Percentiles rank a stretch among this genome's conserved stretches.
These are phyloP conservation scores for Lyophyllum decastes DNA, from an alignment of 768 basidiomycete genomes.

Conservation along the genomic window DNA sequence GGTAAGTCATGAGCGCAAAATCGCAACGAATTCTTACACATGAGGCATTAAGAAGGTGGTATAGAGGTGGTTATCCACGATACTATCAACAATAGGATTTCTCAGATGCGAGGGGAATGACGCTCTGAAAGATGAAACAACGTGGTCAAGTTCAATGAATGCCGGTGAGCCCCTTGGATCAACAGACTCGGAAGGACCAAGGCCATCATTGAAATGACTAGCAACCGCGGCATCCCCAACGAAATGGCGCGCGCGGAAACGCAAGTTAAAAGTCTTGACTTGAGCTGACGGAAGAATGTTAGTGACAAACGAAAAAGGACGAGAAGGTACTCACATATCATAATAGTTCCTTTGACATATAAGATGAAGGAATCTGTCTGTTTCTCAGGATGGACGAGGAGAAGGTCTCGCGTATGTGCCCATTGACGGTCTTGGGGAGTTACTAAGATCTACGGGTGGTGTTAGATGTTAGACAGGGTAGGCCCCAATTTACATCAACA, in stretches of 20 bases:
- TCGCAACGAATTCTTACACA: slow-evolving; percentile 29
- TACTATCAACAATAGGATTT: slow-evolving; percentile 55
- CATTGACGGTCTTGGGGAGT: slow-evolving; percentile 61
- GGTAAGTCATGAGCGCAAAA: slow-evolving; percentile 3
- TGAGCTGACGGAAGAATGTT: slow-evolving; percentile 29
- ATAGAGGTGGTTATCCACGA: slow-evolving; percentile 63
- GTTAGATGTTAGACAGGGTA: neutral
- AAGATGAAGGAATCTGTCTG: slow-evolving; percentile 72
- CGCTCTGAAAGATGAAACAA: slow-evolving; percentile 56
- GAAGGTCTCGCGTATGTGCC: slow-evolving; percentile 61
- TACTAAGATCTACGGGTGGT: slow-evolving; percentile 40
- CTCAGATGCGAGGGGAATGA: slow-evolving; percentile 58
- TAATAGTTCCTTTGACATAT: slow-evolving; percentile 67
- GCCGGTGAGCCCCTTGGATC: slow-evolving; percentile 63
- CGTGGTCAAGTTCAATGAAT: slow-evolving; percentile 63
- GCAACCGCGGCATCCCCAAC: slow-evolving; percentile 55
- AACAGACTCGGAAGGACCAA: slow-evolving; percentile 43
- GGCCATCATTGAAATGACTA: slow-evolving; percentile 36
- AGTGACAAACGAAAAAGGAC: neutral
- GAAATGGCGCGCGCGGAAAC: slow-evolving; percentile 63
- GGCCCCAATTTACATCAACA: neutral
- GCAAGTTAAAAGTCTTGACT: slow-evolving; percentile 65
- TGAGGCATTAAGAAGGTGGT: slow-evolving; percentile 44
- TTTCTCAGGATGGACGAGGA: slow-evolving; percentile 60
- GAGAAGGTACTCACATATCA: slow-evolving; percentile 48